phyloP scores from a whole-genome alignment of 345 rosid genomes.

The Moricandia arvensis region DNA sequence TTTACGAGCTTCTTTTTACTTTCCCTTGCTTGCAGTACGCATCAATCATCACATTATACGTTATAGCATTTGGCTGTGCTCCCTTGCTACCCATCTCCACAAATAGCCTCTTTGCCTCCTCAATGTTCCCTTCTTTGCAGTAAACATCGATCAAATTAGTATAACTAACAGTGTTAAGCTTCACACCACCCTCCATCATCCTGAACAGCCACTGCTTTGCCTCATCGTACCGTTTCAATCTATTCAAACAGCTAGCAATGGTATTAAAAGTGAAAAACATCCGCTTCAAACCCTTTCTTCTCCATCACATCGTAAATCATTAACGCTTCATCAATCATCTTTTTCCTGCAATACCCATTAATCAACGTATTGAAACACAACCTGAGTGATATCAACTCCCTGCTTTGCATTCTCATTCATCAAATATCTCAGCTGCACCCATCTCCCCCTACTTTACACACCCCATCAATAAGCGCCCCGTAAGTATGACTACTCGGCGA shows the following conservation, averaged over 20 bases:
- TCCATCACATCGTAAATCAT: constrained; percentile 53
- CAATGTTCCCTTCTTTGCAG: constrained; percentile 79
- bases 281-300: constrained; percentile 65
- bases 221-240: constrained; percentile 55
- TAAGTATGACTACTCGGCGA: constrained; percentile 62
- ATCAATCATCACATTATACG: constrained; percentile 69
- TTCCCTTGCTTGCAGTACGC: constrained; percentile 67
- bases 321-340: constrained; percentile 72
- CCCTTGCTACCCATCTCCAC: constrained; percentile 59
- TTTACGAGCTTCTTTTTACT: constrained; percentile 57
- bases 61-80: constrained; percentile 47
- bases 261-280: constrained; percentile 60
- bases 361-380: constrained; percentile 65
- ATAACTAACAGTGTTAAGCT: constrained; percentile 54
- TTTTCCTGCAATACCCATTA: constrained; percentile 64
- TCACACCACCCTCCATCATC: constrained; percentile 54
- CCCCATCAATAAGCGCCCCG: constrained; percentile 69
- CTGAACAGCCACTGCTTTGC: constrained; percentile 62
- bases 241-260: constrained; percentile 61
- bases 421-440: constrained; percentile 68
- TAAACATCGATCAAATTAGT: constrained; percentile 70
- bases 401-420: constrained; percentile 68
- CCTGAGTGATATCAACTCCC: constrained; percentile 51
- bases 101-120: constrained; percentile 68
- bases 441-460: constrained; percentile 69